Evolutionary conservation across 768 basidiomycete genomes (phyloP).

Genomic region (Pulveroboletus sp.): DNA sequence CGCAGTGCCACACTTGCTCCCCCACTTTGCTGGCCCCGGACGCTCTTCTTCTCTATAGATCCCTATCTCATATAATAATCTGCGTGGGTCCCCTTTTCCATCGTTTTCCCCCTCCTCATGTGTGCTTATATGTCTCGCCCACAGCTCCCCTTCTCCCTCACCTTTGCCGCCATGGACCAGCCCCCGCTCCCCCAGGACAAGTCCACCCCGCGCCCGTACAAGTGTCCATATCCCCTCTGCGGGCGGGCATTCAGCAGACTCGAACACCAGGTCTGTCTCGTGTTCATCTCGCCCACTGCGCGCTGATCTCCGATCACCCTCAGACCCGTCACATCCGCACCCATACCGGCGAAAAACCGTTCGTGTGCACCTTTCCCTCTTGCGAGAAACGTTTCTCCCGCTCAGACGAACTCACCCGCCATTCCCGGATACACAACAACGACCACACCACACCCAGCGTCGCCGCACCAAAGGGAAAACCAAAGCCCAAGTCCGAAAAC

Average conservation of each 20-base stretch:
- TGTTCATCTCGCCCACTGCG: conserved; percentile 10
- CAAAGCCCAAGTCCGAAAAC: conserved; percentile 30
- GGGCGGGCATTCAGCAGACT: conserved; percentile 94
- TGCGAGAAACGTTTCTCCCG: conserved; percentile 99
- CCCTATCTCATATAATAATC: conserved; percentile 4
- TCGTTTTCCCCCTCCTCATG: conserved; percentile 18
- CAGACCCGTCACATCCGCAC: conserved; percentile 98
- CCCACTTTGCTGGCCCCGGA: neutral
- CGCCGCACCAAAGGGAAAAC: conserved; percentile 25
- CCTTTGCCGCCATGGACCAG: conserved; percentile 24
- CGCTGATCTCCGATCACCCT: conserved; percentile 15
- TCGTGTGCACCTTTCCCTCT: conserved; percentile 85
- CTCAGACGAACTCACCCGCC: conserved; percentile 97
- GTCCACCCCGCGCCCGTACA: conserved; percentile 75
- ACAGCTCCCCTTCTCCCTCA: conserved; percentile 16
- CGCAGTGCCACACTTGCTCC: neutral
- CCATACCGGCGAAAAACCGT: conserved; percentile 98
- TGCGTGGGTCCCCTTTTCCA: conserved; percentile 16
- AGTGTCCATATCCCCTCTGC: conserved; percentile 90
- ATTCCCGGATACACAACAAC: conserved; percentile 88
- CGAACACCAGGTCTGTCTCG: conserved; percentile 80
- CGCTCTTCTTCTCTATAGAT: conserved; percentile 14
- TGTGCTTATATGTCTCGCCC: conserved; percentile 30
- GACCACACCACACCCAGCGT: conserved; percentile 36
- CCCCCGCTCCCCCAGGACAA: conserved; percentile 33